Conservation (phyloP, 2,329 filamentous ascomycete genomes). For the Seiridium cupressi region DNA sequence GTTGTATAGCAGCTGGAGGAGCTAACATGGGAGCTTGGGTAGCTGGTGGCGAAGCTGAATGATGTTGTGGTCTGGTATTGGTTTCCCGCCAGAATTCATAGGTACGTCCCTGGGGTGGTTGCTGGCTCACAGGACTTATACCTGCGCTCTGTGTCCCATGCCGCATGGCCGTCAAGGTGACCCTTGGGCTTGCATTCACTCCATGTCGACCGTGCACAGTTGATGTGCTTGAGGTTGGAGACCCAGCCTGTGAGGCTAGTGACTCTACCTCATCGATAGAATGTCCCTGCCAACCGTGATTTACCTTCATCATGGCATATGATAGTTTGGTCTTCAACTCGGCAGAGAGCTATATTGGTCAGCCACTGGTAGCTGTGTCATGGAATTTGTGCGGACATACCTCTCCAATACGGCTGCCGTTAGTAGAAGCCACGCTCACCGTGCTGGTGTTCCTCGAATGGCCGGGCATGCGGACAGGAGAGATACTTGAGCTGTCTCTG, state of each 20-base stretch:
- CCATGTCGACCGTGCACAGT: constrained; percentile 50
- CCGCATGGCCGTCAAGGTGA: constrained; percentile 34
- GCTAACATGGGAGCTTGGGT: constrained; percentile 41
- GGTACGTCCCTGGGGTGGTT: constrained; percentile 25
- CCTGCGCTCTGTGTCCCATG: constrained; percentile 29
- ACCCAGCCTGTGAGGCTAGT: constrained; percentile 66
- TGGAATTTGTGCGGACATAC: constrained; percentile 46
- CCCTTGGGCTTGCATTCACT: constrained; percentile 54
- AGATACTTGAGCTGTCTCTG: constrained; percentile 39
- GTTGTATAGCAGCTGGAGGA: constrained; percentile 54
- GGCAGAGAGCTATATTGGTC: constrained; percentile 24
- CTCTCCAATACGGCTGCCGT: constrained; percentile 73
- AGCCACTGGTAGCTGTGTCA: background rate
- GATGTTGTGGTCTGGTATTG: constrained; percentile 30
- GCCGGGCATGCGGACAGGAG: constrained; percentile 44
- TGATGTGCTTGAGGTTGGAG: constrained; percentile 59
- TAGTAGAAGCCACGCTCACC: constrained; percentile 58
- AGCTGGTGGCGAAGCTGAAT: constrained; percentile 35
- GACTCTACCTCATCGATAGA: constrained; percentile 76
- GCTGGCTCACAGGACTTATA: constrained; percentile 24
- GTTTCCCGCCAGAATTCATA: constrained; percentile 47
- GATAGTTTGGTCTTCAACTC: constrained; percentile 82
- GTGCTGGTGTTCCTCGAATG: constrained; percentile 74
- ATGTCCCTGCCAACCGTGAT: constrained; percentile 81
- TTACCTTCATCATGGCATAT: constrained; percentile 92